Conservation (phyloP, 495 filamentous ascomycete species). For the Jackrogersella multiformis region DNA sequence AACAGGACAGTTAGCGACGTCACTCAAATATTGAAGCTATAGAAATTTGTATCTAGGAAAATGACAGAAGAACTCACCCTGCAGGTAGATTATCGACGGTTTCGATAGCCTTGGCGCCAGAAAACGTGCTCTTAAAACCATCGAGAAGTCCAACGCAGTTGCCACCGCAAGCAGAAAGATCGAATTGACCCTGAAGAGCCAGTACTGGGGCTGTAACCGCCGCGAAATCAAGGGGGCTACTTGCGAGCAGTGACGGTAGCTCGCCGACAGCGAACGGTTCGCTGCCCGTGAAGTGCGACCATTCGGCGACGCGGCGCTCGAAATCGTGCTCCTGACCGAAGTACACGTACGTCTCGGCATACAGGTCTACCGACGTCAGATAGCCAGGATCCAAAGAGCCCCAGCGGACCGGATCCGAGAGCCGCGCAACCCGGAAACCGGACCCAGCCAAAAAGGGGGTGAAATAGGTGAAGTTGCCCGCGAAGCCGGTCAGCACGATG, state of each 20-base stretch:
- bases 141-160: conserved; percentile 43
- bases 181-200: conserved; percentile 40
- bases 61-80: conserved; percentile 28
- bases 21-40: neutral
- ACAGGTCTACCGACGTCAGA: conserved; percentile 34
- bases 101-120: conserved; percentile 26
- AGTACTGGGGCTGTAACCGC: conserved; percentile 37
- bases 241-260: conserved; percentile 37
- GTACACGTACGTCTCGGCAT: conserved; percentile 38
- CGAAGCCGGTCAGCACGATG: conserved; percentile 41
- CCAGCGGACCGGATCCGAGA: conserved; percentile 36
- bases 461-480: conserved; percentile 39
- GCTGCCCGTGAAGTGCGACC: conserved; percentile 35
- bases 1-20: neutral
- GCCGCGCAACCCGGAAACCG: conserved; percentile 34
- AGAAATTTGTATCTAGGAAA: neutral
- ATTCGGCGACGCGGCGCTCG: conserved; percentile 42
- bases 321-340: conserved; percentile 35
- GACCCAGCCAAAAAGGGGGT: conserved; percentile 39
- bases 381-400: conserved; percentile 35
- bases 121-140: conserved; percentile 18
- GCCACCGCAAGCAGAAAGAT: conserved; percentile 42
- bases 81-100: conserved; percentile 38
- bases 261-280: conserved; percentile 44
- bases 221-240: conserved; percentile 25